phyloP scores from a whole-genome alignment of 768 basidiomycete genomes.

The Kwoniella newhampshirensis region DNA sequence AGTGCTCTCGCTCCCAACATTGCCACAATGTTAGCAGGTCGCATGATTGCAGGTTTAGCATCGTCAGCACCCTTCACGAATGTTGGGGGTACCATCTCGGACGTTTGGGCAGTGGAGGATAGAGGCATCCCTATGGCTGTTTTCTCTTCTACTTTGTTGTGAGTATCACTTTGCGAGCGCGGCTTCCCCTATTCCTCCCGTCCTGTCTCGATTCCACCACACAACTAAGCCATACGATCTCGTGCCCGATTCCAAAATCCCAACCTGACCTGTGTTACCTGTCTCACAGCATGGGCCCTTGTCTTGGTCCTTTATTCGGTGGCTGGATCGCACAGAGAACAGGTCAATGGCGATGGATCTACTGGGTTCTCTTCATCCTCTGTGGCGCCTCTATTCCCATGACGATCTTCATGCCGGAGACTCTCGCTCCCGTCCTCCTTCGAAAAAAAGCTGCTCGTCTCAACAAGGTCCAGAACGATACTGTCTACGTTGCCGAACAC shows the following conservation, averaged over 20 bases:
- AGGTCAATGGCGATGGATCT: constrained; percentile 42
- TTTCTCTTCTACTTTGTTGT: constrained; percentile 45
- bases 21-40: background rate
- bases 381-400: constrained; percentile 22
- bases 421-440: constrained; percentile 52
- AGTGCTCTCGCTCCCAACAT: background rate
- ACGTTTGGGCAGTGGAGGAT: constrained; percentile 45
- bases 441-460: constrained; percentile 38
- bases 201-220: too few relatives aligned
- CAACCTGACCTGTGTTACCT: too few relatives aligned
- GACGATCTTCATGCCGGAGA: constrained; percentile 51
- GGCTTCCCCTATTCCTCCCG: too few relatives aligned
- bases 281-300: constrained; percentile 27
- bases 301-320: constrained; percentile 35
- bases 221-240: too few relatives aligned
- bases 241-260: too few relatives aligned
- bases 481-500: constrained; percentile 38
- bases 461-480: constrained; percentile 42
- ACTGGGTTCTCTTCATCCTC: constrained; percentile 37
- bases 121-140: constrained; percentile 49
- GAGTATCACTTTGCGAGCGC: background rate
- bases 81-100: constrained; percentile 38
- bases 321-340: constrained; percentile 34
- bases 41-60: constrained; percentile 42
- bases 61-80: constrained; percentile 48